These are phyloP conservation scores for Ephemerocybe angulata DNA, from an alignment of 768 basidiomycete species.

Conservation along the genomic window DNA sequence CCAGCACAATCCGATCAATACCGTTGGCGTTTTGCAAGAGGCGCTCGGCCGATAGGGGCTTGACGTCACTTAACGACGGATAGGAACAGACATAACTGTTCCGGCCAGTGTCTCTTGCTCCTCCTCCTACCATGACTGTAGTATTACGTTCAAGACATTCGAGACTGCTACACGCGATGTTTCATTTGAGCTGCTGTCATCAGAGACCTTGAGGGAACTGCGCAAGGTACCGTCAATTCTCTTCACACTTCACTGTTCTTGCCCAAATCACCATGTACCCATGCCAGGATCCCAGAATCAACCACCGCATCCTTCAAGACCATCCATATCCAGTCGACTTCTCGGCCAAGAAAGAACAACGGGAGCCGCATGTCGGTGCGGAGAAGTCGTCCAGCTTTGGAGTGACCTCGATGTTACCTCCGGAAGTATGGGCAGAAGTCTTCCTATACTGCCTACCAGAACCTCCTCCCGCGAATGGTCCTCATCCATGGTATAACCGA, in stretches of 20 bases:
- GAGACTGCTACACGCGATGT: neutral
- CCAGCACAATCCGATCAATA: neutral
- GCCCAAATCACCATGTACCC: slow-evolving; percentile 6
- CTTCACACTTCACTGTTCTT: neutral
- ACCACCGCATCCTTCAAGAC: slow-evolving; percentile 1
- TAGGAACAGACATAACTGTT: neutral
- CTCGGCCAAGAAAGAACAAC: neutral
- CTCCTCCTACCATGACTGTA: neutral
- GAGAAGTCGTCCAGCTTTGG: slow-evolving; percentile 1
- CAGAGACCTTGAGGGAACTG: too few species aligned
- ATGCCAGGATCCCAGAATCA: slow-evolving; percentile 2
- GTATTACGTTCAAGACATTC: neutral
- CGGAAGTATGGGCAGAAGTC: slow-evolving; percentile 12
- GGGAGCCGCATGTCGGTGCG: neutral
- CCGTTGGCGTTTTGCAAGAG: too few species aligned
- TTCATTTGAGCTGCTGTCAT: neutral
- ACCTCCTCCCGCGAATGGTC: slow-evolving; percentile 9
- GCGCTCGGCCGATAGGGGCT: neutral
- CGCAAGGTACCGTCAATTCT: neutral
- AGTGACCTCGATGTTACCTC: neutral
- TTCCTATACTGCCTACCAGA: slow-evolving; percentile 16
- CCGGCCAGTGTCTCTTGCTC: neutral
- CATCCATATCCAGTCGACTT: slow-evolving; percentile 12
- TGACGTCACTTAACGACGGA: neutral
- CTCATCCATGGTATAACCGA: slow-evolving; percentile 13